These are phyloP conservation scores for Cutaneotrichosporon cutaneum DNA, from an alignment of 1,284 basidiomycete species.

Conservation along the genomic window DNA sequence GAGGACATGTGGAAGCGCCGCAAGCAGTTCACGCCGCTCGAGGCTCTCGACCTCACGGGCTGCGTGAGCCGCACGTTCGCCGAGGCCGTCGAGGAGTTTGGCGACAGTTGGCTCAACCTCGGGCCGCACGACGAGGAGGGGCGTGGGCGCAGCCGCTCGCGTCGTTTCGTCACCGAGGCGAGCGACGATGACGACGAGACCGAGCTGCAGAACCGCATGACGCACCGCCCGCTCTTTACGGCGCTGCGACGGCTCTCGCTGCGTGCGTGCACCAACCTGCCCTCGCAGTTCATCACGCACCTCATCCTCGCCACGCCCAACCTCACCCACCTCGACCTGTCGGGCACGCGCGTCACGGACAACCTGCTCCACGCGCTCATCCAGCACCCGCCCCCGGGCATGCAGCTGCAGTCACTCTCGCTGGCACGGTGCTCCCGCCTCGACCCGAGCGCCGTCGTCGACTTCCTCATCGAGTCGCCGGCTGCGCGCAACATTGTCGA, in stretches of 20 bases:
- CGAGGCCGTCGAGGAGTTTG: slow-evolving; percentile 78
- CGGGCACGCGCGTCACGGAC: slow-evolving; percentile 68
- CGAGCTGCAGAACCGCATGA: slow-evolving; percentile 47
- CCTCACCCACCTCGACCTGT: slow-evolving; percentile 56
- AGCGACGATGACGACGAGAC: slow-evolving; percentile 27
- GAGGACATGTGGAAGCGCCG: slow-evolving; percentile 65
- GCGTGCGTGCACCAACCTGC: slow-evolving; percentile 75
- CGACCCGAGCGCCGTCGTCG: slow-evolving; percentile 72
- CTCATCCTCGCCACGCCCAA: slow-evolving; percentile 61
- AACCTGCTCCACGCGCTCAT: slow-evolving; percentile 55
- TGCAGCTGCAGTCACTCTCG: slow-evolving; percentile 74
- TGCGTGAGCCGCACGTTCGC: slow-evolving; percentile 89
- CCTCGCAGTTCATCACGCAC: slow-evolving; percentile 68
- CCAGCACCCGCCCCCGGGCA: slow-evolving; percentile 57
- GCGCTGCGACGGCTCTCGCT: slow-evolving; percentile 79
- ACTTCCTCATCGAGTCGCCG: slow-evolving; percentile 70
- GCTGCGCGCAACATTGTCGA: slow-evolving; percentile 65
- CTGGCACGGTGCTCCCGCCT: slow-evolving; percentile 85
- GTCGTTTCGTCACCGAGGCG: slow-evolving; percentile 19
- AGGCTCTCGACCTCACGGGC: slow-evolving; percentile 89
- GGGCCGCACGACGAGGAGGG: slow-evolving; percentile 59
- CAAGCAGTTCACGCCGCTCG: slow-evolving; percentile 60
- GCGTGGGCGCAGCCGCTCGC: slow-evolving; percentile 34
- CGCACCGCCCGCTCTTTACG: slow-evolving; percentile 58
- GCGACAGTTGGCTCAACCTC: slow-evolving; percentile 63